phyloP scores from a whole-genome alignment of 1,284 basidiomycete species.

The Boletus mariae region DNA sequence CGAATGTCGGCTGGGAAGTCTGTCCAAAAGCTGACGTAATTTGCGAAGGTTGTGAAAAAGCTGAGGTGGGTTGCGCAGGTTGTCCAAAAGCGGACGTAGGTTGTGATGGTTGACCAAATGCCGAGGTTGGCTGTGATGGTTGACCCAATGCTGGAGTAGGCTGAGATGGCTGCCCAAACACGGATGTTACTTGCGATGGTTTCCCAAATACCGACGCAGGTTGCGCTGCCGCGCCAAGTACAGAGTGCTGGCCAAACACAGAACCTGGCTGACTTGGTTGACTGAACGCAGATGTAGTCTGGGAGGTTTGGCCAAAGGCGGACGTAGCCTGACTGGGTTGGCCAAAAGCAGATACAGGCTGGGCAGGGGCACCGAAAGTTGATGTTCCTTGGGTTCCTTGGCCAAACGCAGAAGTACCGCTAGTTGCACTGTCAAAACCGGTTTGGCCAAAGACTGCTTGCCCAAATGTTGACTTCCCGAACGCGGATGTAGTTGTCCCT shows the following conservation, averaged over 20 bases:
- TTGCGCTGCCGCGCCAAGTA: constrained; percentile 37
- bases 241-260: constrained; percentile 43
- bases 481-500: constrained; percentile 30
- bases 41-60: constrained; percentile 40
- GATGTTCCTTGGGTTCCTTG: constrained; percentile 34
- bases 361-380: constrained; percentile 39
- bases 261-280: constrained; percentile 29
- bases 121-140: constrained; percentile 26
- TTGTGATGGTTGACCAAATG: constrained; percentile 32
- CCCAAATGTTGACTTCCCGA: constrained; percentile 38
- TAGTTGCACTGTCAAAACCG: constrained; percentile 30
- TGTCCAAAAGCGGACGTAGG: constrained; percentile 38
- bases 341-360: constrained; percentile 37
- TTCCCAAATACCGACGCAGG: constrained; percentile 6
- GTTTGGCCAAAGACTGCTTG: constrained; percentile 35
- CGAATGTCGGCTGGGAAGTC: constrained; percentile 36
- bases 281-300: constrained; percentile 41
- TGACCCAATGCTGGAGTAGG: constrained; percentile 35
- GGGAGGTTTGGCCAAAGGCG: constrained; percentile 28
- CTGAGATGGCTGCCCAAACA: constrained; percentile 34
- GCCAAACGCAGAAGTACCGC: constrained; percentile 33
- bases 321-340: constrained; percentile 25
- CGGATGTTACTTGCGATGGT: constrained; percentile 21
- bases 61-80: constrained; percentile 30
- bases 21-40: constrained; percentile 35